phyloP scores from a whole-genome alignment of 768 basidiomycete species.

The Postia placenta region DNA sequence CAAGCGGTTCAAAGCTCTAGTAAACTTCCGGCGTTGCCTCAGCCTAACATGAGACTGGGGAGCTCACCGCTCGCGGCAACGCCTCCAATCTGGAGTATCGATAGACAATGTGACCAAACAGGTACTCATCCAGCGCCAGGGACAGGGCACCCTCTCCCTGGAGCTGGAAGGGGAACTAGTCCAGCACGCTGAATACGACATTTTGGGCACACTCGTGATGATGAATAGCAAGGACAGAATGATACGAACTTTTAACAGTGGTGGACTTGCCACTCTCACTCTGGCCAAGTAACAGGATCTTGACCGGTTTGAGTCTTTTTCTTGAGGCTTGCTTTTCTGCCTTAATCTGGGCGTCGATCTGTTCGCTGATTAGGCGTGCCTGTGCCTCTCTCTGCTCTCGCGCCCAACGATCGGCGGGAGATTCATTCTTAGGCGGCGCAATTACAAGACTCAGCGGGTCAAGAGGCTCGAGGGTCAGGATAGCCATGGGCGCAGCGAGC shows the following conservation, averaged over 20 bases:
- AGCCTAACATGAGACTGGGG: too few relatives aligned
- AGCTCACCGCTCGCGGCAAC: too few relatives aligned
- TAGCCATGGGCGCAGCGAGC: conserved; percentile 6
- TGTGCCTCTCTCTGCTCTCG: conserved; percentile 59
- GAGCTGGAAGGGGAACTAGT: background rate
- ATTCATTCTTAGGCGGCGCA: conserved; percentile 61
- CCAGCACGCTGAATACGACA: background rate
- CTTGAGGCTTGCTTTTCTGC: conserved; percentile 51
- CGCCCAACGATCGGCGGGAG: conserved; percentile 44
- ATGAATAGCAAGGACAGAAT: background rate
- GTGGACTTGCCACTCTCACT: conserved; percentile 79
- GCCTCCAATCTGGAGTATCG: background rate
- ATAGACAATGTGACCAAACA: background rate
- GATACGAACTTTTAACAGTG: conserved; percentile 62
- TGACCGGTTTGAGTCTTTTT: conserved; percentile 64
- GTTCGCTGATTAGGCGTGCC: conserved; percentile 59
- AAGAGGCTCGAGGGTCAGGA: conserved; percentile 9
- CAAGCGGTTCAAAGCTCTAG: too few relatives aligned
- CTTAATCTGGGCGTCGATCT: conserved; percentile 70
- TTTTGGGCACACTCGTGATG: background rate
- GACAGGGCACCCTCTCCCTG: background rate
- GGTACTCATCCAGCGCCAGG: background rate
- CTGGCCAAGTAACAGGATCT: conserved; percentile 66
- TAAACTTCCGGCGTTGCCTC: too few relatives aligned
- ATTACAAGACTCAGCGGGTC: conserved; percentile 60